Evolutionary conservation across 257 asterid genomes (phyloP), one percentile per base, ranked within the genome.

Genomic region (Primulina eburnea): DNA sequence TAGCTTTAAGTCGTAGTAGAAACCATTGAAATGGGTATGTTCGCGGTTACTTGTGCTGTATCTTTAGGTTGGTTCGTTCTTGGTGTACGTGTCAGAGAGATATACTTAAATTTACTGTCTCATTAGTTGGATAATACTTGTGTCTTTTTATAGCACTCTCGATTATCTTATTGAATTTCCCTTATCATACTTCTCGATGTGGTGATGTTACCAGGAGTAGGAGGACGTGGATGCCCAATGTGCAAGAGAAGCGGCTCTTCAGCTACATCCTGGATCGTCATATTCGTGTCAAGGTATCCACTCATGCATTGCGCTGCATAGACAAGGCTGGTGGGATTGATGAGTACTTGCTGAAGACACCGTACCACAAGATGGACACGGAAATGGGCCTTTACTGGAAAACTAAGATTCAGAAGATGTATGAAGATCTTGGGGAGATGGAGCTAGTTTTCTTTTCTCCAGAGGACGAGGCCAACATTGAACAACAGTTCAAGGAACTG

Each of bases 281-380:
- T 57, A 78, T 90, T 68, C 92, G 95, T 8, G 85, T 90, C 52
- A 90, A 93, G 79, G 96, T 90, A 20, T 86, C 94, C 26, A 93
- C 96, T 64, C 97, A 93, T 68, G 97, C 99, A 1, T 81, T 93
- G 10, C 94, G 99, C 18, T 90, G 99, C 88, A 90, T 93, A 79
- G 99, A 90, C 86, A 89, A 85, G 86, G 99, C 95, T 14, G 96
- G 99, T 16, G 99, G 99, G 38, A 78, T 93, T 60, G 99, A 90
- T 47, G 99, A 90, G 86, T 90, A 93, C 82, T 70, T 93, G 82
- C 84, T 93, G 68, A 93, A 89, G 88, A 93, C 95, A 20, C 97
- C 97, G 1, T 86, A 90, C 82, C 89, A 82, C 57, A 89, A 89
- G 83, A 93, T 93, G 95, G 92, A 87, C 80, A 86, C 96, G 4